Conservation (phyloP, 805 yeast genomes). For the Torulaspora gathmanii region DNA sequence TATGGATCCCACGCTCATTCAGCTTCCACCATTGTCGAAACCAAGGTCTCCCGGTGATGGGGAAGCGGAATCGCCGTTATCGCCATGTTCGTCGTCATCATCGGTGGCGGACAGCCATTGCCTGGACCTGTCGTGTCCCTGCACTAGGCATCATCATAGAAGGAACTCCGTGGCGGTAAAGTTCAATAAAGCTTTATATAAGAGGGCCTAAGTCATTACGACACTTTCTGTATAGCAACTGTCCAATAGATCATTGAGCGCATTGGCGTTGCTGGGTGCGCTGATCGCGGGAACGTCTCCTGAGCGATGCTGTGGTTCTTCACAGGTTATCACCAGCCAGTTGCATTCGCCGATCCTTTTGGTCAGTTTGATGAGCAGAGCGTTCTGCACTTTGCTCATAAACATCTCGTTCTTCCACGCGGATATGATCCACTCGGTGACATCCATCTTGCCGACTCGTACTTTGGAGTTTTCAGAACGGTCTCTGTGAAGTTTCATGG, state of each 20-base stretch:
- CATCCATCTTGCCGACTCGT: slow-evolving; percentile 36
- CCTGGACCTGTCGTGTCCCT: slow-evolving; percentile 20
- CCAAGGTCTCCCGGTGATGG: neutral
- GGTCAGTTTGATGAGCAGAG: slow-evolving; percentile 36
- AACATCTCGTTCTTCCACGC: slow-evolving; percentile 41
- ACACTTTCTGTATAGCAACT: slow-evolving; percentile 15
- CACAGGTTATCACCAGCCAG: slow-evolving; percentile 37
- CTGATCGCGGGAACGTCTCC: neutral
- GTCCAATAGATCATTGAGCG: slow-evolving; percentile 13
- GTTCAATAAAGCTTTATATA: slow-evolving; percentile 18
- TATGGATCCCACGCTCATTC: slow-evolving; percentile 4
- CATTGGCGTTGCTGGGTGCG: slow-evolving; percentile 5
- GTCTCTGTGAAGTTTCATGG: slow-evolving; percentile 5
- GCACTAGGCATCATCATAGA: slow-evolving; percentile 34
- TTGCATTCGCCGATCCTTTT: slow-evolving; percentile 39
- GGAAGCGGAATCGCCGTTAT: neutral
- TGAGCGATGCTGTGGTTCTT: slow-evolving; percentile 7
- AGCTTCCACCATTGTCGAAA: slow-evolving; percentile 1
- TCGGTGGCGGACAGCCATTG: slow-evolving; percentile 2
- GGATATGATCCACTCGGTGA: slow-evolving; percentile 39
- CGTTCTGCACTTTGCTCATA: slow-evolving; percentile 35
- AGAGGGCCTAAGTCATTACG: slow-evolving; percentile 7
- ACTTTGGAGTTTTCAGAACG: slow-evolving; percentile 16
- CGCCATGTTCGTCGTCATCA: slow-evolving; percentile 7
- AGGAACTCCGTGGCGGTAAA: slow-evolving; percentile 28